Base-by-base conservation (phyloP, 1,139 yeast genomes). In the Pneumocystis wakefieldiae region DNA sequence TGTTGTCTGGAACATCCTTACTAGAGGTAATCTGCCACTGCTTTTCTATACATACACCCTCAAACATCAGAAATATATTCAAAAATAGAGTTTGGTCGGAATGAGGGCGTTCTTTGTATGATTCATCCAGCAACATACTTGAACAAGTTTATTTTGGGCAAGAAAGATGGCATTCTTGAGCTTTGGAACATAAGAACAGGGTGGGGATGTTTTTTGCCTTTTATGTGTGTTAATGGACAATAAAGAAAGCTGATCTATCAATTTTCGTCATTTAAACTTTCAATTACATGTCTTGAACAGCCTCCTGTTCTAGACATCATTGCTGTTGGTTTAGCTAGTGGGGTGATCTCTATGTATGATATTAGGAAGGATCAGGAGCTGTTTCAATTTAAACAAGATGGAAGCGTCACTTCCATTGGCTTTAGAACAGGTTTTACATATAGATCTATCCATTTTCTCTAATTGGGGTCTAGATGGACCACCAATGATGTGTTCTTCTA, bases 61-160 rank as follows among this genome's bases (percentile, higher is more conserved):
- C 77, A 76, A 67, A 81, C 89, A 24, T 79, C 84, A 24, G 86
- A 83, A 68, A 80, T 81, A 65, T 86, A 90, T 73, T 84, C 95
- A 3, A 78, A 83, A 15, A 75, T 89, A 63, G 73, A 77, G 62
- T 75, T 88, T 61, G 78, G 84, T 2, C 74, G 77, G 38, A 74
- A 84, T 17, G 84, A 84, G 68, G 96, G 96, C 1, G 80, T 92
- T 38, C 85, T 86, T 14, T 85, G 84, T 42, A 69, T 90, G 36
- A 71, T 83, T 12, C 99, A 94, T 73, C 86, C 95, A 62, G 90
- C 97, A 55, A 92, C 99, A 0, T 91, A 92, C 72, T 76, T 94
- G 71, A 94, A 94, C 77, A 94, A 94, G 72, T 76, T 94, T 53
- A 86, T 87, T 1, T 83, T 92, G 42, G 91, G 63, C 2, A 53